Conservation (phyloP, 2,329 filamentous ascomycete species). For the Furcasterigmium sp. region DNA sequence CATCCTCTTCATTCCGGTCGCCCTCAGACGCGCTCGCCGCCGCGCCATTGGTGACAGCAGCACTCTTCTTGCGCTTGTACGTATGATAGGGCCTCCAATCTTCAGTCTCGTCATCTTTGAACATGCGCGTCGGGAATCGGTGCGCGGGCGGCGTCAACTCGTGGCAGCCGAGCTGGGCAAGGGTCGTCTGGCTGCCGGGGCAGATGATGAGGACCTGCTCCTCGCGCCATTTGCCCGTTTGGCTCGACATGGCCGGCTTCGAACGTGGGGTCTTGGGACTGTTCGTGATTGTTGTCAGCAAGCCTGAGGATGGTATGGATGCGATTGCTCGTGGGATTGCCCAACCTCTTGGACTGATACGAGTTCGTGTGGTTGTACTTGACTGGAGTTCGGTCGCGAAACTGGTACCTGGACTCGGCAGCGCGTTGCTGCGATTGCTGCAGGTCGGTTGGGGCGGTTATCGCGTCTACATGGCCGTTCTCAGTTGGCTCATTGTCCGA, state of each 20-base stretch:
- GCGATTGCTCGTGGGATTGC: too few species aligned
- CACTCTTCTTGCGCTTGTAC: slow-evolving; percentile 54
- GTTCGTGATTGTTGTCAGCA: not conserved
- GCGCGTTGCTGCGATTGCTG: too few species aligned
- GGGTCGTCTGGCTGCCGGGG: slow-evolving; percentile 81
- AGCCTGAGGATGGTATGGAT: too few species aligned
- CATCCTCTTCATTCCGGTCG: slow-evolving; percentile 40
- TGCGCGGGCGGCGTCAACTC: slow-evolving; percentile 88
- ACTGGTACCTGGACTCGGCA: too few species aligned
- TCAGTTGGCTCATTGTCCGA: too few species aligned
- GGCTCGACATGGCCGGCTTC: slow-evolving; percentile 41
- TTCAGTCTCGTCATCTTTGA: slow-evolving; percentile 73
- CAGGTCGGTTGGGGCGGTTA: too few species aligned
- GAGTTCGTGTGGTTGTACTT: too few species aligned
- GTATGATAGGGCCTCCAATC: slow-evolving; percentile 74
- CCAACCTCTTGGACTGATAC: too few species aligned
- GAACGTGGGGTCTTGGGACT: not conserved
- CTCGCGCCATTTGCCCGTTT: slow-evolving; percentile 57
- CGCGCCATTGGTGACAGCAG: slow-evolving; percentile 12
- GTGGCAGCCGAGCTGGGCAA: slow-evolving; percentile 84
- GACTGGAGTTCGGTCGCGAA: too few species aligned
- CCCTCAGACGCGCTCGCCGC: slow-evolving; percentile 3
- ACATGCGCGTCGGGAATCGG: slow-evolving; percentile 91
- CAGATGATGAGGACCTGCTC: slow-evolving; percentile 67
- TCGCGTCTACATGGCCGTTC: too few species aligned